Base-by-base conservation (phyloP, 2,329 filamentous ascomycete genomes). In the Colletotrichum aenigma region DNA sequence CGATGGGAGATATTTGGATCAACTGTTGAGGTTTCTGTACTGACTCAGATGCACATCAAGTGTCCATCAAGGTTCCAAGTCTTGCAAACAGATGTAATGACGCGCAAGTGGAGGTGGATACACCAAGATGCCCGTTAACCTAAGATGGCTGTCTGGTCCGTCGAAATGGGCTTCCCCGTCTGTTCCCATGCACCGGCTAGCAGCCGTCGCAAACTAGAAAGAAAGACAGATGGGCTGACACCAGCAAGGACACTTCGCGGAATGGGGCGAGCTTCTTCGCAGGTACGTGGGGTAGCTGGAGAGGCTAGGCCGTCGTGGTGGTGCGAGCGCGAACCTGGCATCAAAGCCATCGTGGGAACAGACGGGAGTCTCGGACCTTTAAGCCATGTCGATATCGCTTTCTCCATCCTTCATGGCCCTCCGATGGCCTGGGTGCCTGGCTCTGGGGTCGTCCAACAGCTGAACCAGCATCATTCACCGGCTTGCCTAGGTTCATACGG, bases 31-130 rank as follows among this genome's bases (percentile, higher is more conserved):
- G 64, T 48, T 26, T 56, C 48, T 34, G 74, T 13, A 43, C 64
- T 76, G 74, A 76, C 58, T 76, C 70, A 74, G 70, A 74, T 52
- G 43, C 43, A 7, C 43, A 52, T 52, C 43, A 24, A 52, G 10
- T 68, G 48, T 68, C 74, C 64, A 73, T 76, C 74, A 76, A 73
- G 74, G 74, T 76, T 56, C 58, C 64, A 34, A 48, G 65, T 65
- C 56, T 64, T 32, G 70, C 70, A 65, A 73, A 67, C 62, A 55
- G n/a, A 21, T 55, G 69, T 55, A 60, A 71, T 66, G 72, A n/a
- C 52, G 65, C 26, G 62, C 28, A 16, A 66, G 38, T 52, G 30
- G 62, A 38, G 52, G 72, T 72, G 72, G 69, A 67, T 72, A 75
- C 69, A 75, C 34, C 15, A 18, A 30, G 16, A 34, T 30, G 28